These are phyloP conservation scores for Wickerhamiella pararugosa DNA, from an alignment of 1,139 yeast species.

Conservation along the genomic window DNA sequence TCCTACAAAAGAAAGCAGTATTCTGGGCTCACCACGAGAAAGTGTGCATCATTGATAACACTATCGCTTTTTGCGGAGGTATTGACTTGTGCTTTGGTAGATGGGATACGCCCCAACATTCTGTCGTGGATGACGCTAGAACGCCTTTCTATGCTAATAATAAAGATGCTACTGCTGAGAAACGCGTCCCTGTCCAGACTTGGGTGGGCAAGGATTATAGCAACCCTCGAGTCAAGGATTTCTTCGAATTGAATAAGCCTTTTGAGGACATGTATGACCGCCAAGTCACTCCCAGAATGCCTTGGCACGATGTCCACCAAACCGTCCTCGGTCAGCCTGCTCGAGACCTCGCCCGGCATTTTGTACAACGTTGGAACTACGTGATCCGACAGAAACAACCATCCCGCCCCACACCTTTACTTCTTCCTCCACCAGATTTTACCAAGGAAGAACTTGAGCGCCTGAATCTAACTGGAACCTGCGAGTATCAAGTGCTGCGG, in stretches of 20 bases:
- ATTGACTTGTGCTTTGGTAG: constrained; percentile 92
- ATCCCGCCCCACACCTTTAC: constrained; percentile 77
- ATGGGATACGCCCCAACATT: constrained; percentile 94
- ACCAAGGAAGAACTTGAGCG: constrained; percentile 51
- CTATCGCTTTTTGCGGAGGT: constrained; percentile 87
- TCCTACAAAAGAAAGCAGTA: constrained; percentile 67
- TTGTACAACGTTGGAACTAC: constrained; percentile 96
- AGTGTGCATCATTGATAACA: constrained; percentile 70
- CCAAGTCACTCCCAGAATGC: constrained; percentile 76
- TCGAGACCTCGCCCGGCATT: constrained; percentile 81
- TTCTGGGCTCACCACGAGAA: constrained; percentile 99
- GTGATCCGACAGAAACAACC: constrained; percentile 85
- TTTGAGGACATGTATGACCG: constrained; percentile 90
- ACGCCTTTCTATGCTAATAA: constrained; percentile 25
- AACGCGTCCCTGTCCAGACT: constrained; percentile 32
- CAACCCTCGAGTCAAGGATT: constrained; percentile 86
- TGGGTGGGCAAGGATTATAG: constrained; percentile 98
- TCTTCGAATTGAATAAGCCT: constrained; percentile 65
- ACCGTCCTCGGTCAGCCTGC: constrained; percentile 93
- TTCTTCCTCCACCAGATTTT: constrained; percentile 85
- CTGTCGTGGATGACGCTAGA: constrained; percentile 56
- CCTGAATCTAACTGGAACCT: constrained; percentile 63
- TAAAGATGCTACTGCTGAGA: constrained; percentile 12
- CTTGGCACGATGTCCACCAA: constrained; percentile 99
- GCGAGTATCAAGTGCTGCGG: constrained; percentile 80